Base-by-base conservation (phyloP, 768 basidiomycete genomes). In the Phylloporus scabripes region DNA sequence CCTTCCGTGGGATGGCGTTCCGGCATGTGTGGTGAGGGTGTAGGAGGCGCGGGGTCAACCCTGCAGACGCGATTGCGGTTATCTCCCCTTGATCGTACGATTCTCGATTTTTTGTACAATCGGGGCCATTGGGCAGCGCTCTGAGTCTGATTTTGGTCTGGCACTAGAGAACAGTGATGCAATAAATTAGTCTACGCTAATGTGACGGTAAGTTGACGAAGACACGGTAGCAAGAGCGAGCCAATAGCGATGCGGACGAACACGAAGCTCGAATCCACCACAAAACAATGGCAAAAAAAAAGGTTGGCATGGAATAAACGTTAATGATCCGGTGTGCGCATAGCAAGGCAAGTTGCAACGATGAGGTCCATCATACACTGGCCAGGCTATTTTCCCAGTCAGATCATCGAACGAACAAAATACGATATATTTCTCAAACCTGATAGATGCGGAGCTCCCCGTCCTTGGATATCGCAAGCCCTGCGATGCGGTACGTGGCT, bases 271-370 rank as follows among this genome's bases (percentile, higher is more conserved):
- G 23, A 36, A 29, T 20, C 8, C 37, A 26, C 5, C 18, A 45
- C 9, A 17, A 17, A 34, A 2, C 1, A 29, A 41, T 4, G 7
- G 31, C 2, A 4, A 21, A n/a, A 32, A 39, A 31, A 14, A 15
- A 9, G n/a, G 3, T 1, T 3, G 15, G n/a, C 8, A n/a, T 9
- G n/a, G n/a, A n/a, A 15, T 36, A 36, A 17, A 14, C 28, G 34
- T 51, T 54, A 67, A 46, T 68, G 51, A 48, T 58, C 61, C 1
- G 67, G 62, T 8, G 48, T 67, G 15, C 67, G 63, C 49, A 69
- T 54, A 4, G 62, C 65, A 20, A 68, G 58, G 41, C 57, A 60
- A 15, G 67, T 67, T n/a, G 66, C 60, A 12, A 67, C 60, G 18
- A 69, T 39, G 7, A 66, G 55, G 23, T 67, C 67, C 15, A 51